These are phyloP conservation scores for Knufia fluminis DNA, from an alignment of 2,329 filamentous ascomycete genomes.

Conservation along the genomic window DNA sequence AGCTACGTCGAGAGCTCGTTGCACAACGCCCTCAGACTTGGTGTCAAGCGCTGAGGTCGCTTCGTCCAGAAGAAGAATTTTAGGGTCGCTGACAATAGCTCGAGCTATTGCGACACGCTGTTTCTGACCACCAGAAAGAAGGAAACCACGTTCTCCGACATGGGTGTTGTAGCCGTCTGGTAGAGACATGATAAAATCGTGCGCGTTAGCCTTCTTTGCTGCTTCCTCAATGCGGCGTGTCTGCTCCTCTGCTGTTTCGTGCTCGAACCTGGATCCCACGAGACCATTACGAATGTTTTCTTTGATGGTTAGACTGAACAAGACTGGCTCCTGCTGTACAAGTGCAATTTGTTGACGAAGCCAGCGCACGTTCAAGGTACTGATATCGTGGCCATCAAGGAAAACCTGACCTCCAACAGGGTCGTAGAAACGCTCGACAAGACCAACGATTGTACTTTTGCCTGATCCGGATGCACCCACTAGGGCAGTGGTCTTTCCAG, in stretches of 20 bases:
- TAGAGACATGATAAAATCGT: conserved; percentile 75
- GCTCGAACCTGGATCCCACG: conserved; percentile 70
- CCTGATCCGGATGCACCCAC: conserved; percentile 92
- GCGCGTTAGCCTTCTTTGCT: conserved; percentile 83
- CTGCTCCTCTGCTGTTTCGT: conserved; percentile 58
- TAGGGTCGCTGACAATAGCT: conserved; percentile 82
- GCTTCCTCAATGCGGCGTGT: conserved; percentile 66
- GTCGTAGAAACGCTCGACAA: conserved; percentile 90
- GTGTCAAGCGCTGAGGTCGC: conserved; percentile 91
- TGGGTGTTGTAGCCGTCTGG: conserved; percentile 88
- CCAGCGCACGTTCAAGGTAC: conserved; percentile 77
- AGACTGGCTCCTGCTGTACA: conserved; percentile 84
- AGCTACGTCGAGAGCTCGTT: conserved; percentile 81
- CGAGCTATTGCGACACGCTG: conserved; percentile 92
- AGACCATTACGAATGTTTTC: conserved; percentile 86
- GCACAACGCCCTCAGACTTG: conserved; percentile 87
- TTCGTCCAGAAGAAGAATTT: conserved; percentile 86
- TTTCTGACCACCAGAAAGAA: conserved; percentile 90
- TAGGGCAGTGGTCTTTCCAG: conserved; percentile 84
- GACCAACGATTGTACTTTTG: conserved; percentile 86
- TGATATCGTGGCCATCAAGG: conserved; percentile 75
- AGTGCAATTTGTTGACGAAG: conserved; percentile 84
- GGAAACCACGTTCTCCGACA: conserved; percentile 88
- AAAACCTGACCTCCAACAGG: conserved; percentile 71
- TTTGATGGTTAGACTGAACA: conserved; percentile 83